These are phyloP conservation scores for Candida gigantensis DNA, from an alignment of 1,139 yeast genomes.

Conservation along the genomic window DNA sequence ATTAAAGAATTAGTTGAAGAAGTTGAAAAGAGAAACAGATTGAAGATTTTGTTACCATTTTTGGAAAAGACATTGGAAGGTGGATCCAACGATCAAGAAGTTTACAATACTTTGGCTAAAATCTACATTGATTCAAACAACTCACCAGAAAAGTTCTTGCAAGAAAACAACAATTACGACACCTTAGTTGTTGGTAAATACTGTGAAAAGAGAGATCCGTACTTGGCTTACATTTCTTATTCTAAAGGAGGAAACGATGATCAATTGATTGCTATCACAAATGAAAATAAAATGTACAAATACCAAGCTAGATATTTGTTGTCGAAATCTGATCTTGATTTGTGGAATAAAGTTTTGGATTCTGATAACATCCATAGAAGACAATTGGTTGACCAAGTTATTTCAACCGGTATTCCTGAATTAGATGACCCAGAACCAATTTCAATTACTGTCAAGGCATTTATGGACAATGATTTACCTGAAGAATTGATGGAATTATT, in stretches of 20 bases:
- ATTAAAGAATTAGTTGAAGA: constrained; percentile 85
- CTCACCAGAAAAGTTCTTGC: constrained; percentile 94
- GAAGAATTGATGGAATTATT: constrained; percentile 89
- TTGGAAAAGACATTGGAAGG: constrained; percentile 85
- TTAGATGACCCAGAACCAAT: constrained; percentile 94
- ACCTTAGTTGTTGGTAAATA: constrained; percentile 94
- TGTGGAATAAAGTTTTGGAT: constrained; percentile 80
- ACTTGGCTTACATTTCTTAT: constrained; percentile 94
- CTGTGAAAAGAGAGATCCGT: constrained; percentile 99
- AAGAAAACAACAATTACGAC: constrained; percentile 86
- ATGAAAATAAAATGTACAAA: constrained; percentile 97
- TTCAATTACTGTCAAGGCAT: constrained; percentile 93
- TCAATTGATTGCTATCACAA: constrained; percentile 87
- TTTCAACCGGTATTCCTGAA: constrained; percentile 96
- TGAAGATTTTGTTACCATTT: constrained; percentile 88
- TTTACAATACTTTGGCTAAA: constrained; percentile 92
- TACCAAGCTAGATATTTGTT: constrained; percentile 96
- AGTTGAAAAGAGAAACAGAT: constrained; percentile 94
- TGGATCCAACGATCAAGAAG: constrained; percentile 89
- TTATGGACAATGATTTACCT: constrained; percentile 94
- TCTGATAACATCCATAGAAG: constrained; percentile 85
- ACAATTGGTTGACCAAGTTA: constrained; percentile 88
- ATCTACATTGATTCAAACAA: constrained; percentile 97
- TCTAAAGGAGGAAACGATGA: constrained; percentile 92
- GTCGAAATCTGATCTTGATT: constrained; percentile 74